These are phyloP conservation scores for Acacia concinna DNA, from an alignment of 331 rosid species.

Conservation along the genomic window DNA sequence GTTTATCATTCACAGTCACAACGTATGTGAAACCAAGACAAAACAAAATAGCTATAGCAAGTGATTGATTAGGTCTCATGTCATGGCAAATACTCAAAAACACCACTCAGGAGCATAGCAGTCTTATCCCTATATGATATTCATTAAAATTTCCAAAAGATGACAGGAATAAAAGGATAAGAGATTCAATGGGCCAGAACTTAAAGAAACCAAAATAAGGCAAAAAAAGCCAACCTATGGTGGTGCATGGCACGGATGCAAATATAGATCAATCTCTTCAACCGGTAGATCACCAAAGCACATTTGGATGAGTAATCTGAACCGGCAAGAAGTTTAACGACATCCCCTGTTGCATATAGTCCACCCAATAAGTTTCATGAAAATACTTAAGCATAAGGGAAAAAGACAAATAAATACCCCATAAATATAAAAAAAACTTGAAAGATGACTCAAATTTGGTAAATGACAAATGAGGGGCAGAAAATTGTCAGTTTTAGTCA, in stretches of 20 bases:
- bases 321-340: constrained; percentile 68
- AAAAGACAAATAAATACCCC: too few relatives aligned
- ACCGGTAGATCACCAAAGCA: constrained; percentile 76
- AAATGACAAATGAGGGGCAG: too few relatives aligned
- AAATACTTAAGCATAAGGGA: constrained; percentile 24
- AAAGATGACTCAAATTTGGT: too few relatives aligned
- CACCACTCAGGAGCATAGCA: not conserved
- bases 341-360: constrained; percentile 62
- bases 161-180: not conserved
- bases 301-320: constrained; percentile 52
- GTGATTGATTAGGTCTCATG: not conserved
- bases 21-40: not conserved
- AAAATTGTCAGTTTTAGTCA: too few relatives aligned
- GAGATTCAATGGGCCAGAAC: constrained; percentile 22
- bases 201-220: constrained; percentile 24
- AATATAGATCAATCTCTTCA: constrained; percentile 67
- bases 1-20: not conserved
- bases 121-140: not conserved
- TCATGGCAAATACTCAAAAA: not conserved
- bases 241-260: constrained; percentile 79
- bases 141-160: constrained; percentile 1
- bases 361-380: constrained; percentile 14
- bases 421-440: too few relatives aligned
- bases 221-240: constrained; percentile 62
- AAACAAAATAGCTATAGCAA: not conserved